A percentile compares a stretch with the other conserved stretches of the same genome.
Evolutionary conservation across 2,329 filamentous ascomycete species (phyloP).

Genomic region (Alternaria novae-zelandiae): DNA sequence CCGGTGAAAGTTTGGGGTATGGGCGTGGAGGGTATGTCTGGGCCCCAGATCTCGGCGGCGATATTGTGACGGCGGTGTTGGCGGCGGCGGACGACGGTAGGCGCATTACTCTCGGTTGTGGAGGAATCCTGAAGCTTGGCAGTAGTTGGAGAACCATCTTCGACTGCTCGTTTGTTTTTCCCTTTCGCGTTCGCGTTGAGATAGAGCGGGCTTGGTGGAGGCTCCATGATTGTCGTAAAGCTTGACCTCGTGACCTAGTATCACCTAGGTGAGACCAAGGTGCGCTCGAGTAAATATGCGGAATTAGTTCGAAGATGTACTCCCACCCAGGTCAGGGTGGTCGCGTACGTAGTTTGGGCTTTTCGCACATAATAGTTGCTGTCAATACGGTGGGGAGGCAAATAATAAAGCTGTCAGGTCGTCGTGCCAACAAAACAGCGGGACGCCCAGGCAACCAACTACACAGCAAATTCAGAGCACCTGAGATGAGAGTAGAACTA

Average conservation of each 20-base stretch:
- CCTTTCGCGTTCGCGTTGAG: conserved; percentile 9
- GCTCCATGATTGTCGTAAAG: conserved; percentile 1
- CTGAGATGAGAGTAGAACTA: background rate
- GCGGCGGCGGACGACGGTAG: conserved; percentile 28
- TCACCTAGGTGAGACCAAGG: background rate
- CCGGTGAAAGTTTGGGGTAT: background rate
- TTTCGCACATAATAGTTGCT: background rate
- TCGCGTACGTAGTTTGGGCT: background rate
- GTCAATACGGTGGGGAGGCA: background rate
- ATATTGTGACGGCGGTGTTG: conserved; percentile 32
- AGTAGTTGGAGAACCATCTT: conserved; percentile 2
- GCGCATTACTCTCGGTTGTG: background rate
- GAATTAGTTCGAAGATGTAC: background rate
- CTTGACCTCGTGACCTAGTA: background rate
- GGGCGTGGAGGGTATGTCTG: conserved; percentile 5
- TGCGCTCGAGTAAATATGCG: background rate
- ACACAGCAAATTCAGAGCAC: background rate
- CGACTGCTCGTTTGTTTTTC: conserved; percentile 30
- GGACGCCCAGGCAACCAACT: background rate
- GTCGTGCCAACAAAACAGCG: background rate
- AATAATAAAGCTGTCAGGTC: background rate
- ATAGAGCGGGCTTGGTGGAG: conserved; percentile 8
- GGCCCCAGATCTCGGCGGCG: conserved; percentile 27
- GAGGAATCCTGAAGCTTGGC: background rate
- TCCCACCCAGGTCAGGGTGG: background rate